Percentiles rank a stretch among this genome's conserved stretches.
Conservation (phyloP, 225 moss, liverwort and hornwort species). For the Polytrichum formosum region DNA sequence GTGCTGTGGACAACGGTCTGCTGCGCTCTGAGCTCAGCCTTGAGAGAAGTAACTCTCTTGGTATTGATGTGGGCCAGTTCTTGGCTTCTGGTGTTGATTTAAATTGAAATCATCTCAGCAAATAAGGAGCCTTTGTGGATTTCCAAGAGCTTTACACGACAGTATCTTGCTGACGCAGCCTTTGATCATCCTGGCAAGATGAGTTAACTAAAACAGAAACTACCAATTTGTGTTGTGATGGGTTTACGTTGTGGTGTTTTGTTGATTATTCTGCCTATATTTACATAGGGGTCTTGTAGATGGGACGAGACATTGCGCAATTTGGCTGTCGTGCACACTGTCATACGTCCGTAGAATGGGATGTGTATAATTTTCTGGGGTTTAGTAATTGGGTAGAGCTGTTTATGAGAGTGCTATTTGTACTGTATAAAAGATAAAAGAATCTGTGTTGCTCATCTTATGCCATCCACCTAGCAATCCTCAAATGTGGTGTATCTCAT, state of each 20-base stretch:
- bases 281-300: slow-evolving; percentile 3
- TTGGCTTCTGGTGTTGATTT: slow-evolving; percentile 70
- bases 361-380: slow-evolving; percentile 44
- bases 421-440: slow-evolving; percentile 41
- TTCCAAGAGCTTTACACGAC: slow-evolving; percentile 4
- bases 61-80: slow-evolving; percentile 84
- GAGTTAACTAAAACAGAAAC: slow-evolving; percentile 13
- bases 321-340: slow-evolving; percentile 25
- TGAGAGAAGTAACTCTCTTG: slow-evolving; percentile 57
- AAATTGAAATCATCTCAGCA: slow-evolving; percentile 39
- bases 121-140: slow-evolving; percentile 9
- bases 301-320: slow-evolving; percentile 12
- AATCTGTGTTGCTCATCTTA: background rate
- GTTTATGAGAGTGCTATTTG: slow-evolving; percentile 36
- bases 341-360: slow-evolving; percentile 11
- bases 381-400: slow-evolving; percentile 25
- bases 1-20: slow-evolving; percentile 48
- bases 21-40: slow-evolving; percentile 40
- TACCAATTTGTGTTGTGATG: slow-evolving; percentile 11
- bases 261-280: slow-evolving; percentile 11
- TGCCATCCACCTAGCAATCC: background rate
- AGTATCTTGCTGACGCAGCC: background rate
- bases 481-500: no score
- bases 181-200: background rate
- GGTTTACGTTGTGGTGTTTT: slow-evolving; percentile 8